Base-by-base conservation (phyloP, 1,139 yeast genomes). In the Hyphopichia khmerensis region DNA sequence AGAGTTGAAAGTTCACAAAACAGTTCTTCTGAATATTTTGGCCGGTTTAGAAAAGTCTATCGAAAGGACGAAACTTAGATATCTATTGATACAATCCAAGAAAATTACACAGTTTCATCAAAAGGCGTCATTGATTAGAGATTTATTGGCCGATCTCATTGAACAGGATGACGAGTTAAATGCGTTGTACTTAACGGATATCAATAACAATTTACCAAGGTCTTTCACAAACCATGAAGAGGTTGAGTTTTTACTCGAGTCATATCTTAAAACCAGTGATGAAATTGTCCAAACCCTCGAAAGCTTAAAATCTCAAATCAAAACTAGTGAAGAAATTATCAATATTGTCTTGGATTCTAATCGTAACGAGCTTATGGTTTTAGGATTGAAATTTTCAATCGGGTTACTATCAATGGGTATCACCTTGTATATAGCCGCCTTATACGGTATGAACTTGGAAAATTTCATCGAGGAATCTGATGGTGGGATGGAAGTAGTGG, bases 251-350 rank as follows among this genome's bases (percentile, higher is more conserved):
- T 59, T 73, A 18, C 51, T 73, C 13, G 79, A 73, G 45, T 66
- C 75, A 2, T 73, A 73, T 54, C 69, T 67, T 47, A 70, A 66
- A 14, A 68, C 75, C 4, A 59, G 67, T 34, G 76, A 72, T 50
- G 79, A 73, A 48, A 69, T 73, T 36, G 76, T 72, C 3, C 79
- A 73, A 51, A 72, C 75, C 3, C 70, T 67, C 9, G 69, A 68
- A 40, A 69, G 69, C 46, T 55, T 72, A 40, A 55, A 60, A 36
- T 60, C 72, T 1, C 77, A 73, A 50, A 71, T 74, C 32, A 69
- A 62, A 48, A 71, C 77, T 11, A 70, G 75, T 4, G 77, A 73
- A 47, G 79, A 73, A 47, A 71, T 73, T 45, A 72, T 73, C 33
- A 69, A 69, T 43, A 69, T 72, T 40, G 73, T 72, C 15, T 56